These are phyloP conservation scores for Hemerocallis citrina DNA, from an alignment of 106 monocot species.

Conservation along the genomic window DNA sequence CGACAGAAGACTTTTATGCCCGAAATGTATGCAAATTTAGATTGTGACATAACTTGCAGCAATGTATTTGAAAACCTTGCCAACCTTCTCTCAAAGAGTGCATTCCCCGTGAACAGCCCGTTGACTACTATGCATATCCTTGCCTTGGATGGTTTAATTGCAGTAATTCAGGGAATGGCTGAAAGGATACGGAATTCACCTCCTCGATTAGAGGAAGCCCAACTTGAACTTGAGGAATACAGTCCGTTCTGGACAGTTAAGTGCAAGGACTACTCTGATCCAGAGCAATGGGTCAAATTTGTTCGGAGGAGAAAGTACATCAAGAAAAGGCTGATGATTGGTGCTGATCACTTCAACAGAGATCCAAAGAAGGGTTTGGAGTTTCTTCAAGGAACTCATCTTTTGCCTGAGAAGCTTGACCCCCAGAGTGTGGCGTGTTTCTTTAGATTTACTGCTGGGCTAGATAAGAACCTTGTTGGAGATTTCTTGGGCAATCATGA, in stretches of 20 bases:
- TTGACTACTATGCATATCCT: conserved; percentile 61
- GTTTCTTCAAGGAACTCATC: conserved; percentile 63
- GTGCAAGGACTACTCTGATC: conserved; percentile 56
- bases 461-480: conserved; percentile 71
- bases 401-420: conserved; percentile 72
- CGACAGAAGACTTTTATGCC: conserved; percentile 70
- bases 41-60: conserved; percentile 70
- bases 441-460: conserved; percentile 57
- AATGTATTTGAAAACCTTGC: conserved; percentile 81
- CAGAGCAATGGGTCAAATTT: conserved; percentile 59
- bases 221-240: conserved; percentile 42
- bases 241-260: conserved; percentile 53
- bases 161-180: conserved; percentile 55
- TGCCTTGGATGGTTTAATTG: conserved; percentile 67
- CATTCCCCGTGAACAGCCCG: conserved; percentile 64
- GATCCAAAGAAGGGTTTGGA: conserved; percentile 72
- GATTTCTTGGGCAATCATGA: conserved; percentile 78
- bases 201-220: conserved; percentile 18
- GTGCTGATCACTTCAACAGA: conserved; percentile 67
- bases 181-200: conserved; percentile 48
- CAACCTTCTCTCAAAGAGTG: conserved; percentile 69
- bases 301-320: conserved; percentile 48
- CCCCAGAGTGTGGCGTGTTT: conserved; percentile 64
- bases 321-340: conserved; percentile 54
- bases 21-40: conserved; percentile 85